These are phyloP conservation scores for Cucurbita argyrosperma DNA, from an alignment of 306 rosid species.

Conservation along the genomic window DNA sequence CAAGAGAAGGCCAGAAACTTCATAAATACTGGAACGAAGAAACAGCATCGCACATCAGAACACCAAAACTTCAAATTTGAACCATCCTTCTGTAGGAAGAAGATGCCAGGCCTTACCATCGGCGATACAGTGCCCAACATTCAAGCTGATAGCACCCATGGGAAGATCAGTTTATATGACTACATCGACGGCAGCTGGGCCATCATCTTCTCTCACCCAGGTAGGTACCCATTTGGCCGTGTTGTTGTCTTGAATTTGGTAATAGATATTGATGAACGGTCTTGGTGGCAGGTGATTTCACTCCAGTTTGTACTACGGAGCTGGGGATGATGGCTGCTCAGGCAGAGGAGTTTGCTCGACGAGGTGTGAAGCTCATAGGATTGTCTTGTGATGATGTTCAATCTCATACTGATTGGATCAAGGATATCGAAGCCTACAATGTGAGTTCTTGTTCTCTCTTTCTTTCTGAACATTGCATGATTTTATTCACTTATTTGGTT, in stretches of 20 bases:
- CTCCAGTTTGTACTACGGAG: constrained; percentile 80
- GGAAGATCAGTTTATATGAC: constrained; percentile 46
- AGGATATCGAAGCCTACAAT: constrained; percentile 66
- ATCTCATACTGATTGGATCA: constrained; percentile 57
- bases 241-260: background rate
- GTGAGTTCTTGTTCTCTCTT: constrained; percentile 14
- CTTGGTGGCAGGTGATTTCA: constrained; percentile 48
- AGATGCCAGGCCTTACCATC: constrained; percentile 74
- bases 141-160: constrained; percentile 55
- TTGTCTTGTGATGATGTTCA: constrained; percentile 51
- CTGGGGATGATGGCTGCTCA: constrained; percentile 56
- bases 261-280: background rate
- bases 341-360: constrained; percentile 24
- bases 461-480: too few relatives aligned
- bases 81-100: too few relatives aligned
- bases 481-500: too few relatives aligned
- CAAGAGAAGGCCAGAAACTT: constrained; percentile 7
- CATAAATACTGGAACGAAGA: background rate
- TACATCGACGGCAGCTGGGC: constrained; percentile 41
- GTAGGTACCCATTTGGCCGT: constrained; percentile 13
- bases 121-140: constrained; percentile 69
- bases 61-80: background rate
- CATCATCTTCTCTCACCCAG: constrained; percentile 84
- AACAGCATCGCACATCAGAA: background rate
- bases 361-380: constrained; percentile 58